Base-by-base conservation (phyloP, 1,284 basidiomycete genomes). In the Malassezia slooffiae region DNA sequence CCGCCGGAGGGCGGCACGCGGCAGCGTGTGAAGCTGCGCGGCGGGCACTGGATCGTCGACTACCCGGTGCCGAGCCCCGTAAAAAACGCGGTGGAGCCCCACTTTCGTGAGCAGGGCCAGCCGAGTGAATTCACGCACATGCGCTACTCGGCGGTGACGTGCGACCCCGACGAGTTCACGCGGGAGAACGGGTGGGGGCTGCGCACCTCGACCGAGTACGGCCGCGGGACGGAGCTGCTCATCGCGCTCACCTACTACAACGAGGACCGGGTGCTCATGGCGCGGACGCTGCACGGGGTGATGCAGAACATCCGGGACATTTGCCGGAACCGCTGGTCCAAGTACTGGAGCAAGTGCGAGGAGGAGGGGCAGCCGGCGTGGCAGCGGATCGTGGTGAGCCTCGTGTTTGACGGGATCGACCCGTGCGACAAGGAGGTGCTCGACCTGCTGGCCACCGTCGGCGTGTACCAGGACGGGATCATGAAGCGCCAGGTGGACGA, bases 261-360 rank as follows among this genome's bases (percentile, higher is more conserved):
- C 70, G 90, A 95, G 72, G 89, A 96, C 76, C 91, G 95, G 74
- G 83, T 82, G 4, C 77, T 95, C 22, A 59, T 70, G n/a, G 64
- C 67, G 8, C 39, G 67, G 8, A 95, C 88, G 1, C 74, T 95
- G 34, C 88, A 95, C 63, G 85, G 86, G 53, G 83, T 96, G 65
- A 95, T 96, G 89, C 72, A 90, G 57, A 97, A 97, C 72, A 91
- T 97, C 55, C 84, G 90, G 57, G 90, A 96, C 63, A 96, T 96
- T 55, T 93, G 88, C 79, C 90, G 87, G 74, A 89, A 86, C 36
- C 91, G 90, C 70, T 80, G 70, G 62, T 90, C 86, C 51, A 91
- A 91, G 70, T 96, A 86, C 74, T 95, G 69, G 60, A 40, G 58
- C n/a, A 43, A 59, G 15, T 61, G 57, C 17, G 70, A 64, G 82